Percentiles rank a stretch among this genome's conserved stretches.
Conservation (phyloP, 2,329 filamentous ascomycete genomes). For the Colletotrichum sp. region DNA sequence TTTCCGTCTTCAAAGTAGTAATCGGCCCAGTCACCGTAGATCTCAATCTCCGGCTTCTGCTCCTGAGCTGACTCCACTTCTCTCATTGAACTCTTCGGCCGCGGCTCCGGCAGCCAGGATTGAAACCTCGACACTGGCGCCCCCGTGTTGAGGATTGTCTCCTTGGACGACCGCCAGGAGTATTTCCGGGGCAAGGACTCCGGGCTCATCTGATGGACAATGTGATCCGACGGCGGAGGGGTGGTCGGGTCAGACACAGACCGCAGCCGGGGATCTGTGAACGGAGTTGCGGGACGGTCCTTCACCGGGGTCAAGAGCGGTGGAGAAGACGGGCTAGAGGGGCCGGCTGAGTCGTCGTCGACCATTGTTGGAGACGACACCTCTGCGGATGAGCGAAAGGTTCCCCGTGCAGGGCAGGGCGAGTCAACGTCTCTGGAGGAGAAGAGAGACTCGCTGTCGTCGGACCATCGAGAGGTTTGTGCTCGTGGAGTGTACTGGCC, state of each 20-base stretch:
- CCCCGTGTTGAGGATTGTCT: conserved; percentile 11
- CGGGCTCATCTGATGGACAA: neutral
- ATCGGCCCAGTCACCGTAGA: conserved; percentile 24
- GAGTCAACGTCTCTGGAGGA: conserved; percentile 14
- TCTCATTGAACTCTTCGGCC: neutral
- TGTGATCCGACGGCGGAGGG: conserved; percentile 10
- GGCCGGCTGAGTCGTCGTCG: conserved; percentile 1
- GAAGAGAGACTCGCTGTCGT: conserved; percentile 17
- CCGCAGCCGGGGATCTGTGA: conserved; percentile 4
- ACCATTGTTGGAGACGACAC: conserved; percentile 11
- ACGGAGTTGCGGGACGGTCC: conserved; percentile 9
- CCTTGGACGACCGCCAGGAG: conserved; percentile 16
- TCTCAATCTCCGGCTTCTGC: neutral
- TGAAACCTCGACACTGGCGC: neutral
- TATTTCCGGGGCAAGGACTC: neutral
- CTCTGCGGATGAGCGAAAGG: conserved; percentile 9
- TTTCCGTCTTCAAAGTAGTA: conserved; percentile 24
- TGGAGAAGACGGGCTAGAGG: neutral
- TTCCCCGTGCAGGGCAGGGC: neutral
- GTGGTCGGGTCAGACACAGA: conserved; percentile 1
- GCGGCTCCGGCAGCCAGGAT: conserved; percentile 7
- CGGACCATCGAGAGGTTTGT: conserved; percentile 19
- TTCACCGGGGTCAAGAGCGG: conserved; percentile 2
- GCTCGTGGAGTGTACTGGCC: neutral
- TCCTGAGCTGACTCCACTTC: neutral